A percentile compares a stretch with the other conserved stretches of the same genome.
Conservation (phyloP, 2,329 filamentous ascomycete genomes). For the Colletotrichum musae region DNA sequence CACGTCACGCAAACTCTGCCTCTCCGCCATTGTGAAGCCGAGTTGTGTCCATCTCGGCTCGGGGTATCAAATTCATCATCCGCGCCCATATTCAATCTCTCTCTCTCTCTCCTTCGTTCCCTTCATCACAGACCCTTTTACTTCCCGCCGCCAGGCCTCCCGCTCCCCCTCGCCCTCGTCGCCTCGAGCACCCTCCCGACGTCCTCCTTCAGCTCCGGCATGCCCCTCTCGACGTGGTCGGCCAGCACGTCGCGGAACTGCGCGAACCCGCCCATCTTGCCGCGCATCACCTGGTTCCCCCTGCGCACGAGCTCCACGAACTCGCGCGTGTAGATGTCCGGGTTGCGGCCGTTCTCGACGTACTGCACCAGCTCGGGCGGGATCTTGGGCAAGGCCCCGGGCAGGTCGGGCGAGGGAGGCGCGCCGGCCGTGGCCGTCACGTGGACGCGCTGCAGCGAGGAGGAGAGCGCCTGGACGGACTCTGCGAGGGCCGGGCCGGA, state of each 20-base stretch:
- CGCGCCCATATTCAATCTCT: background rate
- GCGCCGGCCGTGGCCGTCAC: slow-evolving; percentile 54
- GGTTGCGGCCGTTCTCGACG: slow-evolving; percentile 80
- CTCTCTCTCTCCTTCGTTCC: background rate
- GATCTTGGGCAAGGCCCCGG: slow-evolving; percentile 62
- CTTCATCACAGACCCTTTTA: too few relatives aligned
- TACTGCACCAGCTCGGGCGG: slow-evolving; percentile 77
- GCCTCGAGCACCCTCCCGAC: slow-evolving; percentile 65
- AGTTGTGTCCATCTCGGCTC: too few relatives aligned
- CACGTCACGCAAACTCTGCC: background rate
- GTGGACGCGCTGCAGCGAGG: slow-evolving; percentile 56
- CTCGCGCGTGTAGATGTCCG: slow-evolving; percentile 81
- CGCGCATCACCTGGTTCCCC: slow-evolving; percentile 76
- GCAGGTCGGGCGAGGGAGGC: slow-evolving; percentile 37
- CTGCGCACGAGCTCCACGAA: slow-evolving; percentile 79
- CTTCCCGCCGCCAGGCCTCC: slow-evolving; percentile 8
- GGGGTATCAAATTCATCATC: background rate
- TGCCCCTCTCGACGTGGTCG: slow-evolving; percentile 67
- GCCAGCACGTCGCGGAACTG: slow-evolving; percentile 75
- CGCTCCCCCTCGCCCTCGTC: slow-evolving; percentile 48
- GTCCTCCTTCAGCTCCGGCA: slow-evolving; percentile 72
- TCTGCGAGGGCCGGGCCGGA: slow-evolving; percentile 37
- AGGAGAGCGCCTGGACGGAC: slow-evolving; percentile 52
- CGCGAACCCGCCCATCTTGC: slow-evolving; percentile 74
- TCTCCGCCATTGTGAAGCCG: too few relatives aligned